Evolutionary conservation across 768 basidiomycete genomes (phyloP).

Genomic region (Kwoniella sp.): DNA sequence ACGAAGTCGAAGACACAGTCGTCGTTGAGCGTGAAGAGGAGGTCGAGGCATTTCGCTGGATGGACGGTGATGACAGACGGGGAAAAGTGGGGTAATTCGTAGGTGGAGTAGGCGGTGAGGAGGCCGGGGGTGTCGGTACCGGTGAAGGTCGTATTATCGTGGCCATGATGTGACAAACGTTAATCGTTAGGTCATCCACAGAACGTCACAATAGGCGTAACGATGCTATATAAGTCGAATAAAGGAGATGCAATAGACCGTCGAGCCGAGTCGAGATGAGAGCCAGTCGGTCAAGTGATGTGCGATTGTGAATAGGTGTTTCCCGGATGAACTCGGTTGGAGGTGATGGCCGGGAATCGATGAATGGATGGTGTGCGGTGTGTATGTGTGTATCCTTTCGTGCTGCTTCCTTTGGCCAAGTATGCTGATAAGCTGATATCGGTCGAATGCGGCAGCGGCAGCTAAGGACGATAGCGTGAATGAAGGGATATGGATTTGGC

Average conservation of each 20-base stretch:
- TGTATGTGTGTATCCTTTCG: too few species aligned
- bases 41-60: conserved; percentile 48
- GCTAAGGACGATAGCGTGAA: too few species aligned
- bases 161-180: conserved; percentile 18
- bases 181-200: neutral
- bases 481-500: too few species aligned
- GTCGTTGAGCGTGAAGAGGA: conserved; percentile 47
- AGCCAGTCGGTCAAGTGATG: too few species aligned
- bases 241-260: neutral
- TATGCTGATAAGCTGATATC: too few species aligned
- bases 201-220: neutral
- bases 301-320: too few species aligned
- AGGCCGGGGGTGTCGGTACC: conserved; percentile 24
- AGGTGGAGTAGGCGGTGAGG: conserved; percentile 27
- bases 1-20: conserved; percentile 44
- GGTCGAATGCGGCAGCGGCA: too few species aligned
- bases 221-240: neutral
- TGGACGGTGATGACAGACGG: conserved; percentile 25
- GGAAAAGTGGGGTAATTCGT: conserved; percentile 34
- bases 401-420: too few species aligned
- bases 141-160: conserved; percentile 33
- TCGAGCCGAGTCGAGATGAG: too few species aligned
- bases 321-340: too few species aligned
- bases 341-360: too few species aligned
- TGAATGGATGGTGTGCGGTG: too few species aligned